A percentile compares a stretch with the other conserved stretches of the same genome.
phyloP scores from a whole-genome alignment of 176 grass and related monocot species.

The Juncus inflexus region DNA sequence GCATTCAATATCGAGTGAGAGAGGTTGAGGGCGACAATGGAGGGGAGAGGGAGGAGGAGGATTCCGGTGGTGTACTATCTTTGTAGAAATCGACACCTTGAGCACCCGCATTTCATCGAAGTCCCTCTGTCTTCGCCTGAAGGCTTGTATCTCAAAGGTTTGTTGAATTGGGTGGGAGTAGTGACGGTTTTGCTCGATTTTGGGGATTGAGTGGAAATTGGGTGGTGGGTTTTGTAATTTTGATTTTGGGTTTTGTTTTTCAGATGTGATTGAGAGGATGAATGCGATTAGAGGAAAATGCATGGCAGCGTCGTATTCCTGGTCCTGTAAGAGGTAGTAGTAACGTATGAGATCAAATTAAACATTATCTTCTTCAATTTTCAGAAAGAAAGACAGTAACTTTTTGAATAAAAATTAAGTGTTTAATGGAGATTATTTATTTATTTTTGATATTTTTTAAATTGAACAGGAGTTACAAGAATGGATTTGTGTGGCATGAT shows the following conservation, averaged over 20 bases:
- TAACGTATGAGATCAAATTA: not conserved
- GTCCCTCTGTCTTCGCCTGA: conserved; percentile 59
- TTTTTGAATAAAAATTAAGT: not conserved
- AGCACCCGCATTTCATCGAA: conserved; percentile 99
- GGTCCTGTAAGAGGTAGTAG: conserved; percentile 93
- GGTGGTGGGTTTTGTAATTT: not conserved
- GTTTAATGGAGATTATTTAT: not conserved
- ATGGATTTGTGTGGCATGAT: conserved; percentile 97
- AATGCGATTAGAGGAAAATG: conserved; percentile 81
- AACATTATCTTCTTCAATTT: not conserved
- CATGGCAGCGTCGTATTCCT: conserved; percentile 80
- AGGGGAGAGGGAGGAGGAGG: conserved; percentile 20
- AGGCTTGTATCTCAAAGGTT: conserved; percentile 78
- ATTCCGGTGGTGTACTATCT: conserved; percentile 95
- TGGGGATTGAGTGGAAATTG: not conserved
- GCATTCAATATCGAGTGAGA: not conserved
- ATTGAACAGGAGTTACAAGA: conserved; percentile 83
- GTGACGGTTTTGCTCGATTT: not conserved
- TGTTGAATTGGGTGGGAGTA: not conserved
- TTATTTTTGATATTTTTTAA: not conserved
- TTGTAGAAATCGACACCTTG: conserved; percentile 86
- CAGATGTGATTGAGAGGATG: conserved; percentile 80
- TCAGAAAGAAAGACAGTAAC: too few relatives aligned
- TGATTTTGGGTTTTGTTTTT: not conserved
- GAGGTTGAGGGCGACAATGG: not conserved